Evolutionary conservation across 306 rosid genomes (phyloP).

Genomic region (Purshia tridentata): DNA sequence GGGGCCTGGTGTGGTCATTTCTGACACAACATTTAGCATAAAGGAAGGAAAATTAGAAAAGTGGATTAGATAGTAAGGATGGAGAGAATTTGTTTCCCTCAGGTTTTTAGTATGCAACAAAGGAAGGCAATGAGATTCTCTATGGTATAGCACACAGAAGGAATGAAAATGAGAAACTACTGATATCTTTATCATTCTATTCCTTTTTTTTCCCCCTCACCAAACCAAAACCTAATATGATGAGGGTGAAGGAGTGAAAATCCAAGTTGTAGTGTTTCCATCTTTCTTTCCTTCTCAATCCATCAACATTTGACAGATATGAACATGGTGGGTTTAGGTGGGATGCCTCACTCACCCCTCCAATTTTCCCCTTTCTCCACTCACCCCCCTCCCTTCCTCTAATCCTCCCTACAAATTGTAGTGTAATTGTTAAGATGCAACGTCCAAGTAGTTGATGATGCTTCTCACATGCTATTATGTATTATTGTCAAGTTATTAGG

Average conservation of each 20-base stretch:
- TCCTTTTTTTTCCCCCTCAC: not conserved
- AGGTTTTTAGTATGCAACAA: not conserved
- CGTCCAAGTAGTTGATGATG: not conserved
- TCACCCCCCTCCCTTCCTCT: not conserved
- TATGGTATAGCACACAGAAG: not conserved
- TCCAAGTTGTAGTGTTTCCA: not conserved
- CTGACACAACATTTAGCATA: not conserved
- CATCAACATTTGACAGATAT: not conserved
- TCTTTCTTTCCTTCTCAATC: not conserved
- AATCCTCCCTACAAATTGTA: not conserved
- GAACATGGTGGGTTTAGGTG: not conserved
- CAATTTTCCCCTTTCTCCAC: not conserved
- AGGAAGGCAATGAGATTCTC: too few species aligned
- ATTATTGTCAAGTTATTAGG: not conserved
- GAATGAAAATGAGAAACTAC: not conserved
- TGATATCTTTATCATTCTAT: not conserved
- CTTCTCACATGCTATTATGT: not conserved
- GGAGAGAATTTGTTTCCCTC: not conserved
- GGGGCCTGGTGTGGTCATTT: not conserved
- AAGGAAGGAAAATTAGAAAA: not conserved
- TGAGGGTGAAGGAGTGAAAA: not conserved
- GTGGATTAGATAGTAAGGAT: not conserved
- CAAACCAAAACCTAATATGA: not conserved
- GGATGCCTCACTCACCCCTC: not conserved
- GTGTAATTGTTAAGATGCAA: not conserved